These are phyloP conservation scores for Lactarius deliciosus DNA, from an alignment of 768 basidiomycete species.

Conservation along the genomic window DNA sequence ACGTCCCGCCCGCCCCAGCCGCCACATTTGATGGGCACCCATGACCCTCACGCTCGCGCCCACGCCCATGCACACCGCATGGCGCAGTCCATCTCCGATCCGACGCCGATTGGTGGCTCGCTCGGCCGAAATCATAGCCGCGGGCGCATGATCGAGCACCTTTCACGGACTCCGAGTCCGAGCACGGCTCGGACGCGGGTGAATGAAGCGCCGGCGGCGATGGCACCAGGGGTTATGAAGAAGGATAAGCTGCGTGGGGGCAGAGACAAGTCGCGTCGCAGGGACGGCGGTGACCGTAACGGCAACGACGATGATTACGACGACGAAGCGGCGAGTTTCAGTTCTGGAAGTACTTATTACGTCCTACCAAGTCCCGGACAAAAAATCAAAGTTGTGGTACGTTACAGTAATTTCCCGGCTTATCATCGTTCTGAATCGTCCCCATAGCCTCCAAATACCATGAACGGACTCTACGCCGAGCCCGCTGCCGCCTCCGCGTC, in stretches of 20 bases:
- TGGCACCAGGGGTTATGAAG: not conserved
- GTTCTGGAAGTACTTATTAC: conserved; percentile 73
- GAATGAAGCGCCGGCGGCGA: not conserved
- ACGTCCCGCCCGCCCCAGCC: conserved; percentile 11
- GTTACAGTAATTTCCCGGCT: conserved; percentile 35
- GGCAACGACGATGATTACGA: conserved; percentile 18
- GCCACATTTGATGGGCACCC: not conserved
- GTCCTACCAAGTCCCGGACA: conserved; percentile 69
- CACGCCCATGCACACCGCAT: conserved; percentile 17
- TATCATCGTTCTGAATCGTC: not conserved
- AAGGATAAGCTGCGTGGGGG: conserved; percentile 10
- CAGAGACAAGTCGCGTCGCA: conserved; percentile 12
- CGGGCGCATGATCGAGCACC: conserved; percentile 26
- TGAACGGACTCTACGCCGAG: conserved; percentile 24
- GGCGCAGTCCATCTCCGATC: conserved; percentile 28
- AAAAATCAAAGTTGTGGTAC: conserved; percentile 72
- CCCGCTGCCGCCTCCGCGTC: conserved; percentile 18
- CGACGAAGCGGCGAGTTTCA: conserved; percentile 46
- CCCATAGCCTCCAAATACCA: conserved; percentile 15
- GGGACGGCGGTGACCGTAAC: not conserved
- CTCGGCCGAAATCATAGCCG: conserved; percentile 15
- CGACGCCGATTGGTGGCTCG: conserved; percentile 24
- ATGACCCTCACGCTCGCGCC: not conserved
- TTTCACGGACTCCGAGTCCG: conserved; percentile 28
- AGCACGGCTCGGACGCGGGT: conserved; percentile 4